Base-by-base conservation (phyloP, 2,329 filamentous ascomycete species). In the Ilyonectria sp. region DNA sequence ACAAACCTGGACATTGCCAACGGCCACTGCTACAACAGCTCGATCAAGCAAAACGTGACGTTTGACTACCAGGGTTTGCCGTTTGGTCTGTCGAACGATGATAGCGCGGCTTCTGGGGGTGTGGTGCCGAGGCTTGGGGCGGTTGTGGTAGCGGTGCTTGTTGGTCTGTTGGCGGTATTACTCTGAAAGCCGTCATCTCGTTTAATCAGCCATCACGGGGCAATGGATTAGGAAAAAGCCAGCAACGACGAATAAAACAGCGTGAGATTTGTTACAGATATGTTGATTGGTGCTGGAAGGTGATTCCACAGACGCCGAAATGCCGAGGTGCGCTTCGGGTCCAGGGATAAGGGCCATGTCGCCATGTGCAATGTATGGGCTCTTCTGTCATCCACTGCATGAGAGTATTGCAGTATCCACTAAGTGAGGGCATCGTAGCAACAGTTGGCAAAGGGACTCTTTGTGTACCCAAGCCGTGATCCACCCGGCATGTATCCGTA, bases 41-140 rank as follows among this genome's bases (percentile, higher is more conserved):
- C 84, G 0, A 86, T 94, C 6, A 79, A 82, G 43, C 92, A 94
- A 79, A 93, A 94, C 68, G 83, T 94, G 47, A 94, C 92, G 0
- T 94, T 93, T 74, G 85, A 86, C 10, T 86, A 87, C 67, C 91
- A 93, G 77, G 90, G 88, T 0, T 72, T 89, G 63, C 86, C 86
- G 1, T 85, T 86, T 50, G 85, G 83, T 1, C 74, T 84, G 44
- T 81, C 82, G 23, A 72, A 75, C 23, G 69, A 74, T 17, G 70
- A 69, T 29, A 83, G 79, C 52, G 76, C 75, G 5, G 81, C 79
- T 15, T 68, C 71, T 6, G 66, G 60, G 15, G 53, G 71, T 35
- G 63, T 67, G 40, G 69, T 67, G 26, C 74, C 78, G 23, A 69
- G 68, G 46, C 55, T 70, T 29, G 69, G 63, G 56, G 71, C 60